Conservation (phyloP, 1,284 basidiomycete species). For the Polyporus tsugae region DNA sequence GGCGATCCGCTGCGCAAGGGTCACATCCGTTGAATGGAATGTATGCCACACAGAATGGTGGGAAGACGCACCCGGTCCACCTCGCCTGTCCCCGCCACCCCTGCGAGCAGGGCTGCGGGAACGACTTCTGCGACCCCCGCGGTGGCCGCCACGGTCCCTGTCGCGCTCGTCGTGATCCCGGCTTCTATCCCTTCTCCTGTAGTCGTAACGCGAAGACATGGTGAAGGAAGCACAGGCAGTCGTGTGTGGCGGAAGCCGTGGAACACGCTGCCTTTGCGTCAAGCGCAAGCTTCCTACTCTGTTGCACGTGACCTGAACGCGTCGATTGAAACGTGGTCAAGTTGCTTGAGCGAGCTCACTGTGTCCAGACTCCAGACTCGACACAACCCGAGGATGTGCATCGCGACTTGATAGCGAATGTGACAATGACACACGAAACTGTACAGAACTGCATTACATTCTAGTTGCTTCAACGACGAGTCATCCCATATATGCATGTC, state of each 20-base stretch:
- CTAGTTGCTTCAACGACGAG: not conserved
- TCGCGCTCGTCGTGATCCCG: constrained; percentile 73
- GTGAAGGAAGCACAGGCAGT: constrained; percentile 1
- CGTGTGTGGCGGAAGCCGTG: constrained; percentile 8
- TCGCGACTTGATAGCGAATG: not conserved
- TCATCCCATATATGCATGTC: not conserved
- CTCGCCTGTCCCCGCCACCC: constrained; percentile 53
- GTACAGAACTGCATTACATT: not conserved
- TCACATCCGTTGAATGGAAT: not conserved
- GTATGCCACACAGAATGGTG: not conserved
- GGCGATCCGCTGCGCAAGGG: constrained; percentile 35
- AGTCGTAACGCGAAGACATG: constrained; percentile 62
- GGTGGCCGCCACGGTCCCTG: constrained; percentile 64
- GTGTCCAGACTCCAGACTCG: not conserved
- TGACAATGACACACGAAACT: not conserved
- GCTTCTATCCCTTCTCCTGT: constrained; percentile 70
- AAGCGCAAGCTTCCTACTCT: not conserved
- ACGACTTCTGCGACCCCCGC: constrained; percentile 63
- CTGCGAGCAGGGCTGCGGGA: constrained; percentile 73
- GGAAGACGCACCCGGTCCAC: constrained; percentile 45
- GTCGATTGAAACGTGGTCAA: not conserved
- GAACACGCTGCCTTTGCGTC: constrained; percentile 4
- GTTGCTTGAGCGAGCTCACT: not conserved
- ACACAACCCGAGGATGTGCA: not conserved
- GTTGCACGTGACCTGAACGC: constrained; percentile 4